Evolutionary conservation across 495 filamentous ascomycete genomes (phyloP).

Genomic region (Penicillium psychrofluorescens): DNA sequence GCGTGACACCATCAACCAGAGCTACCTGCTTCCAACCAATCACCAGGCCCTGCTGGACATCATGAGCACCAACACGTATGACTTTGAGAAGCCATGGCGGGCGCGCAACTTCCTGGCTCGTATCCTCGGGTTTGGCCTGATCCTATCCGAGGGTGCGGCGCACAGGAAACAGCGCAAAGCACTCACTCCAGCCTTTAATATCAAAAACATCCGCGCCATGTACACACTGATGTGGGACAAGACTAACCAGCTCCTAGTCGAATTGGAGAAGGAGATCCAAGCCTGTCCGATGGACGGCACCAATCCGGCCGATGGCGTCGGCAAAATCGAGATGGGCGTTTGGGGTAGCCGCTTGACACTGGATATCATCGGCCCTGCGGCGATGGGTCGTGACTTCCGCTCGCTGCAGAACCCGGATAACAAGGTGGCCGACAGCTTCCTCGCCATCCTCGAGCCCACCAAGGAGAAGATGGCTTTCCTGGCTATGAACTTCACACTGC

Average conservation of each 20-base stretch:
- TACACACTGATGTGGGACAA: conserved; percentile 75
- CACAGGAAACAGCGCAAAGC: conserved; percentile 67
- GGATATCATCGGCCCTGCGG: conserved; percentile 80
- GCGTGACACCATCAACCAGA: conserved; percentile 31
- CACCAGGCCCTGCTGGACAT: conserved; percentile 45
- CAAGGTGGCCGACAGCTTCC: conserved; percentile 61
- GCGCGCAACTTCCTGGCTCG: conserved; percentile 50
- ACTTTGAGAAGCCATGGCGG: conserved; percentile 44
- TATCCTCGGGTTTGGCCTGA: conserved; percentile 68
- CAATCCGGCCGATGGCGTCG: conserved; percentile 29
- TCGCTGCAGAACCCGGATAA: conserved; percentile 58
- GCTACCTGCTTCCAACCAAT: conserved; percentile 31
- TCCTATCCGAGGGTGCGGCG: conserved; percentile 75
- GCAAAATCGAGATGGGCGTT: conserved; percentile 56
- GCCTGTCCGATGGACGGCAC: conserved; percentile 27
- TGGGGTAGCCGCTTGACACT: conserved; percentile 72
- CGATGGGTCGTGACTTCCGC: conserved; percentile 73
- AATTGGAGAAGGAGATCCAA: conserved; percentile 33
- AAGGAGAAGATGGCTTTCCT: conserved; percentile 41
- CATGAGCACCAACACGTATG: conserved; percentile 48
- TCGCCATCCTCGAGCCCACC: conserved; percentile 43
- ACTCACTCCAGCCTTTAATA: conserved; percentile 76
- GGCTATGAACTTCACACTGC: conserved; percentile 38
- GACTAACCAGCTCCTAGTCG: conserved; percentile 31
- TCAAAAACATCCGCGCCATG: conserved; percentile 74